Percentiles rank a stretch among this genome's conserved stretches.
These are phyloP conservation scores for Sporothrix curviconia DNA, from an alignment of 2,329 filamentous ascomycete genomes.

Conservation along the genomic window DNA sequence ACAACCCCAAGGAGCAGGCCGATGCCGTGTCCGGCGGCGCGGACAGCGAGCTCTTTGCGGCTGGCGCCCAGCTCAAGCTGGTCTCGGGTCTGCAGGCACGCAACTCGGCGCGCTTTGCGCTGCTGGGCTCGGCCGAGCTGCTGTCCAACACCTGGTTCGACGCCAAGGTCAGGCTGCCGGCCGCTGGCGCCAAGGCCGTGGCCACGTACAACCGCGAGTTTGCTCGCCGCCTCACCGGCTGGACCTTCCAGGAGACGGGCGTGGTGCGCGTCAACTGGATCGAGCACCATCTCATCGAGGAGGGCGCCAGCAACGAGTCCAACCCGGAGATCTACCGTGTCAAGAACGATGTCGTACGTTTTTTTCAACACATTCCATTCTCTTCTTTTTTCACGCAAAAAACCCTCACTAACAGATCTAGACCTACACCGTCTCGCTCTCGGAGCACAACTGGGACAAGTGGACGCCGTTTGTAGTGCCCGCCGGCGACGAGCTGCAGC, in stretches of 20 bases:
- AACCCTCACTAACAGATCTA: constrained; percentile 30
- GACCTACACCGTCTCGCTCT: constrained; percentile 83
- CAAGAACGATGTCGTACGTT: constrained; percentile 87
- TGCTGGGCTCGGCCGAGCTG: constrained; percentile 81
- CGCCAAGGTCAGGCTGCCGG: constrained; percentile 62
- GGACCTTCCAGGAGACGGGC: constrained; percentile 92
- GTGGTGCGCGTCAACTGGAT: constrained; percentile 79
- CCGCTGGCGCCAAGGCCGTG: constrained; percentile 39
- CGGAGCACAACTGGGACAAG: constrained; percentile 71
- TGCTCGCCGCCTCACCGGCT: constrained; percentile 76
- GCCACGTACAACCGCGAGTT: constrained; percentile 78
- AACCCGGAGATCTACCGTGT: constrained; percentile 91
- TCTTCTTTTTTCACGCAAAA: too few relatives aligned
- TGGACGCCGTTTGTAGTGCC: constrained; percentile 70
- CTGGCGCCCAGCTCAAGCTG: constrained; percentile 74
- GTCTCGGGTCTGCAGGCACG: constrained; percentile 84
- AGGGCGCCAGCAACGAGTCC: constrained; percentile 46
- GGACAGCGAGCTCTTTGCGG: constrained; percentile 64
- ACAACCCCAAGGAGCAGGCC: constrained; percentile 82
- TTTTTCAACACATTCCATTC: neutral
- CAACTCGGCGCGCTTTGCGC: constrained; percentile 83
- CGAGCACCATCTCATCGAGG: constrained; percentile 65
- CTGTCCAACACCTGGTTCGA: constrained; percentile 86
- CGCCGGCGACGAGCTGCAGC: constrained; percentile 68
- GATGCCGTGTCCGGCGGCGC: constrained; percentile 70